Evolutionary conservation across 2,329 filamentous ascomycete species (phyloP).

Genomic region (Trichophyton equinum): DNA sequence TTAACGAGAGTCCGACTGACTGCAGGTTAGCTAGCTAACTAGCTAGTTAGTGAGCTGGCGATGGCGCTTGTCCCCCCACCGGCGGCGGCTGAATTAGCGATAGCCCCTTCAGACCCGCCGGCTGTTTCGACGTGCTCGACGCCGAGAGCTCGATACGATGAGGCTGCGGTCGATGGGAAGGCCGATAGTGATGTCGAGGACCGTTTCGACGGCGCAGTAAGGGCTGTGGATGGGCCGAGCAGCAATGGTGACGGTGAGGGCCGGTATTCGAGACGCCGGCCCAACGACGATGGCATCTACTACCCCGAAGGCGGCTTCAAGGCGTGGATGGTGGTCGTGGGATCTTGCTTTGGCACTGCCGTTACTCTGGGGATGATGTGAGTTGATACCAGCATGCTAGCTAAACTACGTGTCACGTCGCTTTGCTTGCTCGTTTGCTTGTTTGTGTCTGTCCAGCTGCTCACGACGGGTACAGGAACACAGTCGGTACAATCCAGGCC

Average conservation of each 20-base stretch:
- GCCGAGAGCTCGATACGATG: not conserved
- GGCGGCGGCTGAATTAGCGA: not conserved
- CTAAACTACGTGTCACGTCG: too few species aligned
- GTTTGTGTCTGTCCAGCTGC: too few species aligned
- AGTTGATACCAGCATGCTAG: not conserved
- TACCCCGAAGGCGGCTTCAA: conserved; percentile 32
- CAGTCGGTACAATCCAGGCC: conserved; percentile 28
- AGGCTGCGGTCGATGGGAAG: not conserved
- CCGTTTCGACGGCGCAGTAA: not conserved
- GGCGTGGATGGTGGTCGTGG: conserved; percentile 35
- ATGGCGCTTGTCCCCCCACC: not conserved
- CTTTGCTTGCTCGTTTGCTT: too few species aligned
- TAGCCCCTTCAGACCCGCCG: not conserved
- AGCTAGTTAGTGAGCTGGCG: not conserved
- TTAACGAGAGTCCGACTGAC: not conserved
- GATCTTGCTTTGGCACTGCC: conserved; percentile 31
- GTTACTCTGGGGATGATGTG: conserved; percentile 29
- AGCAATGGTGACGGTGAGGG: not conserved
- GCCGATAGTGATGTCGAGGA: not conserved
- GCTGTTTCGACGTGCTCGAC: not conserved
- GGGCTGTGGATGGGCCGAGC: not conserved
- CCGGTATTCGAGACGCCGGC: not conserved
- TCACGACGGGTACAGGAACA: conserved; percentile 18
- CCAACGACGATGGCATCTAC: not conserved
- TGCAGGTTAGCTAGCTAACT: not conserved